These are phyloP conservation scores for Talaromyces trachyspermus DNA, from an alignment of 495 filamentous ascomycete genomes.

Conservation along the genomic window DNA sequence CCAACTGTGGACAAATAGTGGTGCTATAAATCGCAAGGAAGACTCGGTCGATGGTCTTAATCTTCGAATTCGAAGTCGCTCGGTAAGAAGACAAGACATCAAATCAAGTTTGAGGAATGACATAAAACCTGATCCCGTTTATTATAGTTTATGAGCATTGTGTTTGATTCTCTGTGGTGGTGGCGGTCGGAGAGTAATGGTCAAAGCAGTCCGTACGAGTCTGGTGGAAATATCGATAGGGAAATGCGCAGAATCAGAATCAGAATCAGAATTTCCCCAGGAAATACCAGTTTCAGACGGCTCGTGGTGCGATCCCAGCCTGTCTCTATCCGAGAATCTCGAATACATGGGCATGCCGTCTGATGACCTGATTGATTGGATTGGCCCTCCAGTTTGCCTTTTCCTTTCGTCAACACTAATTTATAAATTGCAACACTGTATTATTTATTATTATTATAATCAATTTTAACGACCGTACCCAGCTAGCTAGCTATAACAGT, in stretches of 20 bases:
- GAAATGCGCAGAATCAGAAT: constrained; percentile 1
- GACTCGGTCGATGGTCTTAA: constrained; percentile 1
- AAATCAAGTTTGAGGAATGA: background rate
- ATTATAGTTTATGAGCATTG: constrained; percentile 3
- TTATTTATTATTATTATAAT: no score
- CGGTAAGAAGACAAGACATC: constrained; percentile 1
- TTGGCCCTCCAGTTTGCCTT: background rate
- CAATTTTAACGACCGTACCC: no score
- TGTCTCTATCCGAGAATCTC: background rate
- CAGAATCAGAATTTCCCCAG: no score
- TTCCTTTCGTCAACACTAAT: constrained; percentile 1
- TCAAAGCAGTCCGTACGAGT: background rate
- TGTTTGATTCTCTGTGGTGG: constrained; percentile 2
- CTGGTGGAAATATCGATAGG: background rate
- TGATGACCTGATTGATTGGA: background rate
- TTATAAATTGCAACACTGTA: background rate
- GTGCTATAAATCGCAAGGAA: background rate
- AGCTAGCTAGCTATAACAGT: no score
- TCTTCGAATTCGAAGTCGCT: constrained; percentile 1
- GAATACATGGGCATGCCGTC: background rate
- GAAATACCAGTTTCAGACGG: background rate
- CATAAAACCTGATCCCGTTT: background rate
- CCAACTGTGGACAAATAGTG: constrained; percentile 29
- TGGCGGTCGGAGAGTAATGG: constrained; percentile 2
- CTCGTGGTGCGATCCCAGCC: constrained; percentile 1